phyloP scores from a whole-genome alignment of 1,139 yeast genomes.

The Geotrichum australiense region DNA sequence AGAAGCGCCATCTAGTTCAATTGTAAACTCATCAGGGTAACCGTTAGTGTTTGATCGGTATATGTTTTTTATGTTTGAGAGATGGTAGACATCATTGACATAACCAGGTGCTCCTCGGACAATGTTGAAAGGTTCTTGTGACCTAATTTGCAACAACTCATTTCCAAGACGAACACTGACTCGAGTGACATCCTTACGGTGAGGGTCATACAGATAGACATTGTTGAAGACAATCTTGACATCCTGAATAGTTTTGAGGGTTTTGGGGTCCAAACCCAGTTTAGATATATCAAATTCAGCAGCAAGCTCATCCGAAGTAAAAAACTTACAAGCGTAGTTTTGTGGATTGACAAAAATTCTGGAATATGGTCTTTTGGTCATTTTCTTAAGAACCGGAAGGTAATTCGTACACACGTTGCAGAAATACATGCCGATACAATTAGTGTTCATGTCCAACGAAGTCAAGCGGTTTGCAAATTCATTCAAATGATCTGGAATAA shows the following conservation, averaged over 20 bases:
- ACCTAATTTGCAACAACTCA: constrained; percentile 53
- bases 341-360: constrained; percentile 25
- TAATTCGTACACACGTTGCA: constrained; percentile 52
- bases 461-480: constrained; percentile 24
- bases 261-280: constrained; percentile 24
- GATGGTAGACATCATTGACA: constrained; percentile 24
- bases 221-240: constrained; percentile 22
- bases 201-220: constrained; percentile 14
- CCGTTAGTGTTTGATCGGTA: constrained; percentile 47
- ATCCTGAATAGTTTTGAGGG: constrained; percentile 24
- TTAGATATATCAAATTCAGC: constrained; percentile 22
- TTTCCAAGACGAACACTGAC: constrained; percentile 65
- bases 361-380: constrained; percentile 21
- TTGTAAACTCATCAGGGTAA: constrained; percentile 50
- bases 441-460: constrained; percentile 46
- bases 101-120: constrained; percentile 29
- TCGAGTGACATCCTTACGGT: constrained; percentile 6
- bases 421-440: constrained; percentile 52
- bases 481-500: constrained; percentile 31
- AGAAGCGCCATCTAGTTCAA: constrained; percentile 36
- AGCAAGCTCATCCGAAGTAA: constrained; percentile 24
- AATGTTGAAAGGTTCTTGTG: constrained; percentile 47
- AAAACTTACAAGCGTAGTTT: constrained; percentile 23
- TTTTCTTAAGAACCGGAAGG: constrained; percentile 33
- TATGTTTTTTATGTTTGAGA: constrained; percentile 43